Evolutionary conservation across 169 alveolate genomes (phyloP).

Genomic region (Cryptosporidium baileyi): DNA sequence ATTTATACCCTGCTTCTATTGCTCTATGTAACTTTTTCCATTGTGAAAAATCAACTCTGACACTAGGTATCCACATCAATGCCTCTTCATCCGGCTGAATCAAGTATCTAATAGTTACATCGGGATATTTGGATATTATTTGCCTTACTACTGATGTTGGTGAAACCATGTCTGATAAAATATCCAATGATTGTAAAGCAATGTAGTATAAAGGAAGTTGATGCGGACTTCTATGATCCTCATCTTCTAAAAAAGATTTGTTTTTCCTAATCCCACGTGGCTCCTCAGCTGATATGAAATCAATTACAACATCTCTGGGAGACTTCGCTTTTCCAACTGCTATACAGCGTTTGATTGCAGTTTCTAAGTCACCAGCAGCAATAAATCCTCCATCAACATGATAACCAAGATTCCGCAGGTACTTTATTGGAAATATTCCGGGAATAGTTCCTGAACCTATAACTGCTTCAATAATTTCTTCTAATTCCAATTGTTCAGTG

Average conservation of each 20-base stretch:
- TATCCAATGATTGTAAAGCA: constrained; percentile 51
- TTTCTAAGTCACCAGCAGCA: constrained; percentile 68
- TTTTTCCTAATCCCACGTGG: constrained; percentile 35
- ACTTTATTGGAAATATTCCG: constrained; percentile 63
- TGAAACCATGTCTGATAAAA: constrained; percentile 57
- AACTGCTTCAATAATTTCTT: constrained; percentile 65
- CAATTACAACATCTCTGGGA: constrained; percentile 65
- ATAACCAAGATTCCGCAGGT: constrained; percentile 53
- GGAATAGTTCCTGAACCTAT: constrained; percentile 69
- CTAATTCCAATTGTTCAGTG: constrained; percentile 66
- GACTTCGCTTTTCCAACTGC: constrained; percentile 65
- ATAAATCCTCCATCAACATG: constrained; percentile 68
- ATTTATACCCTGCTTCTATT: constrained; percentile 60
- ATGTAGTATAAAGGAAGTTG: constrained; percentile 49
- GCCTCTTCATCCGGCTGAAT: constrained; percentile 68
- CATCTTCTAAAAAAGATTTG: constrained; percentile 34
- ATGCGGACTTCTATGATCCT: constrained; percentile 47
- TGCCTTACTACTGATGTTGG: constrained; percentile 63
- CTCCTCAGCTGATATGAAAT: constrained; percentile 60
- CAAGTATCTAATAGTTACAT: constrained; percentile 59
- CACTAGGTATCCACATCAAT: constrained; percentile 68
- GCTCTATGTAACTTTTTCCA: constrained; percentile 63
- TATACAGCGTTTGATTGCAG: constrained; percentile 68
- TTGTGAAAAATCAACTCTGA: constrained; percentile 57
- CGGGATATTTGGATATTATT: constrained; percentile 58